These are phyloP conservation scores for Wakefieldia striispora DNA, from an alignment of 768 basidiomycete genomes.

Conservation along the genomic window DNA sequence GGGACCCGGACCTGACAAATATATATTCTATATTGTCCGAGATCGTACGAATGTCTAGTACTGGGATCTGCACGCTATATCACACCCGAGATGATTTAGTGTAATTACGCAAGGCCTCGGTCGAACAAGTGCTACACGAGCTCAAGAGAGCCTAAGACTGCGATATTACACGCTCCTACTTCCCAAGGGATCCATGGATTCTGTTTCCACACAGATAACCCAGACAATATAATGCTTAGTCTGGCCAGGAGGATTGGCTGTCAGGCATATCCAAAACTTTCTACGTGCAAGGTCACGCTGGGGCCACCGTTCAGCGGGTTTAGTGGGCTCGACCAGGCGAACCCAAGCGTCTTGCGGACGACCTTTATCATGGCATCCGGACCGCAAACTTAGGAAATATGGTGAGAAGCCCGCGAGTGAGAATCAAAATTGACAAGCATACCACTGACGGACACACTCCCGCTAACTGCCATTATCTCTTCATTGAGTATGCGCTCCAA, in stretches of 20 bases:
- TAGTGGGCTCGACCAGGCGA: conserved; percentile 26
- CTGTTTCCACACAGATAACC: too few species aligned
- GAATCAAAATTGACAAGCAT: conserved; percentile 7
- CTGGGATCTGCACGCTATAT: too few species aligned
- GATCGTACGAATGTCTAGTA: too few species aligned
- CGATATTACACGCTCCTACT: too few species aligned
- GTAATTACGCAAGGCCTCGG: too few species aligned
- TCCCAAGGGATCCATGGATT: too few species aligned
- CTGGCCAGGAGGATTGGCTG: background rate
- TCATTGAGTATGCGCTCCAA: conserved; percentile 32
- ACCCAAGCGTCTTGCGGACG: conserved; percentile 37
- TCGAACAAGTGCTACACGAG: too few species aligned
- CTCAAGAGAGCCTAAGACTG: too few species aligned
- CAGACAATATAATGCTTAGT: background rate
- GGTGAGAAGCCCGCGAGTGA: too few species aligned
- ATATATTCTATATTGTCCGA: too few species aligned
- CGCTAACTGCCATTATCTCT: conserved; percentile 33
- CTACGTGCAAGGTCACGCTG: conserved; percentile 32
- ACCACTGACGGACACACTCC: conserved; percentile 45
- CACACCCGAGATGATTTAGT: too few species aligned
- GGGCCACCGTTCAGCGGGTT: conserved; percentile 31
- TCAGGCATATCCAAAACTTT: conserved; percentile 35
- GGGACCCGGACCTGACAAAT: too few species aligned
- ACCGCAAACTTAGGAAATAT: conserved; percentile 41
- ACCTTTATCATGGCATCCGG: conserved; percentile 34